A percentile compares a stretch with the other conserved stretches of the same genome.
phyloP scores from a whole-genome alignment of 257 asterid species.

The Cruciata laevipes region DNA sequence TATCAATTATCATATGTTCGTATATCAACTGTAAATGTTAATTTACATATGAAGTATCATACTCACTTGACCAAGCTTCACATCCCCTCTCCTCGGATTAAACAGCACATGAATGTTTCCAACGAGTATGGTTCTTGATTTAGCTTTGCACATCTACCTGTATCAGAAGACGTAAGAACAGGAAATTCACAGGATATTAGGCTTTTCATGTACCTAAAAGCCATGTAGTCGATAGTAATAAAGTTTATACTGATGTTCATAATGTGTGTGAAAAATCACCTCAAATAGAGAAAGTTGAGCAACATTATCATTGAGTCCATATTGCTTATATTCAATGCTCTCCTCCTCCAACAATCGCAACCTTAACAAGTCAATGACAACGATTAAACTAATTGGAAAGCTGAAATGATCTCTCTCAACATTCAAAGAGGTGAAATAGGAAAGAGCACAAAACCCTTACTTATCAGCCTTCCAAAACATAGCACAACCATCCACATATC shows the following conservation, averaged over 20 bases:
- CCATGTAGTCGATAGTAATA: conserved; percentile 11
- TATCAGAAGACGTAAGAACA: conserved; percentile 20
- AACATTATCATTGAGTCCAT: conserved; percentile 35
- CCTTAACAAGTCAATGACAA: conserved; percentile 15
- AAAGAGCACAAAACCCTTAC: conserved; percentile 12
- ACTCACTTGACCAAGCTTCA: conserved; percentile 40
- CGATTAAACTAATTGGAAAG: not conserved
- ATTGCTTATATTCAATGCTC: conserved; percentile 28
- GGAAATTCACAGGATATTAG: conserved; percentile 13
- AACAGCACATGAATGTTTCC: conserved; percentile 38
- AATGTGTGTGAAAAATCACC: conserved; percentile 17
- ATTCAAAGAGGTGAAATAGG: not conserved
- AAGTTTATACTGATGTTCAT: not conserved
- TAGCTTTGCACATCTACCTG: conserved; percentile 32
- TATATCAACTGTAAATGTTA: too few relatives aligned
- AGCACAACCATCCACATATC: conserved; percentile 35
- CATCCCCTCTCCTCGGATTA: conserved; percentile 34
- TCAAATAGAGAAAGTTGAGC: conserved; percentile 35
- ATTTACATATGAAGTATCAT: too few relatives aligned
- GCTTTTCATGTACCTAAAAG: too few relatives aligned
- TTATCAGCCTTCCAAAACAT: conserved; percentile 33
- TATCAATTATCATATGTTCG: too few relatives aligned
- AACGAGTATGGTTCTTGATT: conserved; percentile 26
- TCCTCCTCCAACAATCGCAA: conserved; percentile 30
- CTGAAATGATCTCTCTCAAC: not conserved